Base-by-base conservation (phyloP, 768 basidiomycete genomes). In the Amanita inopinata region DNA sequence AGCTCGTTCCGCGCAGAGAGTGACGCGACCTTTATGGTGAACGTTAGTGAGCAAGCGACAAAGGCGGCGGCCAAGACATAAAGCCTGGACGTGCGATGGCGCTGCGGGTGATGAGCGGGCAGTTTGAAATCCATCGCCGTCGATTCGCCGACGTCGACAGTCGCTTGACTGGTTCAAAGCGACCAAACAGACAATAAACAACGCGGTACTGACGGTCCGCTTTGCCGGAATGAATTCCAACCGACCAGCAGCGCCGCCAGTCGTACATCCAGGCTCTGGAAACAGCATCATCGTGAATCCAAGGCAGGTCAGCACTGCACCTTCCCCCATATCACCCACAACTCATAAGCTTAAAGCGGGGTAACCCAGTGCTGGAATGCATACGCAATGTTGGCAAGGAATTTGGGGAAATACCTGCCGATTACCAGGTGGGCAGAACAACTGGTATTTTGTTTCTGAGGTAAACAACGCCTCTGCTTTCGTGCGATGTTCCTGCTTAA, bases 391-490 rank as follows among this genome's bases (percentile, higher is more conserved):
- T 96, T 2, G 78, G 85, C 1, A 93, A 91, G 61, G 92, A 98
- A 58, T 96, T 89, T 53, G 88, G 88, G 0, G 93, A 98, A 55
- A 92, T 98, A 46, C 70, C 84, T 12, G 79, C 83, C 17, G 96
- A 99, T 61, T 99, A 87, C 59, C 92, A 97, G 59, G 93, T 99
- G 12, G 96, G 96, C 15, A 72, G 82, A 15, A 97, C 93, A 19
- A 92, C 91, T 1, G 86, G 92, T 14, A 84, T 93, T 7, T 62
- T 99, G 17, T 99, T 84, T 57, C 73, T 99, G 42, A 94, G 91
- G 96, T 85, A 52, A 27, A 19, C 6, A 19, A 17, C 25, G 36
- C 25, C 20, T 24, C 8, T 24, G 9, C 19, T 47, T 17, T 22
- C 42, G 19, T 33, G 15, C 1, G 11, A 17, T 17, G 9, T 23